A percentile compares a stretch with the other conserved stretches of the same genome.
Conservation (phyloP, 78 protist genomes). For the Dictyostelium capitatum region DNA sequence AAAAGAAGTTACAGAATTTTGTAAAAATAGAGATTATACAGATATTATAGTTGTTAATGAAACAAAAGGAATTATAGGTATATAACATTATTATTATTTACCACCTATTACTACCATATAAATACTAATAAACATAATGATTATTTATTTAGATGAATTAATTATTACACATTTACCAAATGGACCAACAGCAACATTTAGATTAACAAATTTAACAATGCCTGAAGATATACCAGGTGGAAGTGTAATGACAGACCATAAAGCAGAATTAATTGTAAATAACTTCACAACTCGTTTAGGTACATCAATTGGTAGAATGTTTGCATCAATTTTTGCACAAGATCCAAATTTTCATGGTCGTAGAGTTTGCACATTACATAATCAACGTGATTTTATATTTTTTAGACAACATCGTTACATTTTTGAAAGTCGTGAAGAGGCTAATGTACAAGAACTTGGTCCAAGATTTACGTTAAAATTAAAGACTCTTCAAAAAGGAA, state of each 20-base stretch:
- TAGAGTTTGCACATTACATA: conserved; percentile 97
- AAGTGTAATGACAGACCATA: conserved; percentile 49
- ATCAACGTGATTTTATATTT: conserved; percentile 99
- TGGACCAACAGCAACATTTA: conserved; percentile 98
- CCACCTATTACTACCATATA: no score
- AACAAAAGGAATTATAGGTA: conserved; percentile 57
- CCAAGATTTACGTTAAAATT: conserved; percentile 98
- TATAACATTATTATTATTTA: not conserved
- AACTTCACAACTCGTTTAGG: conserved; percentile 98
- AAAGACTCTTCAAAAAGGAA: conserved; percentile 94
- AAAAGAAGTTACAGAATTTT: conserved; percentile 90
- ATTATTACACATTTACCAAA: conserved; percentile 95
- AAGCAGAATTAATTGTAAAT: conserved; percentile 95
- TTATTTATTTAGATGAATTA: conserved; percentile 72
- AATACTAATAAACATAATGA: no score
- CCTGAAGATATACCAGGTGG: conserved; percentile 83
- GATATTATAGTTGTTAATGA: conserved; percentile 95
- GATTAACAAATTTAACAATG: conserved; percentile 79
- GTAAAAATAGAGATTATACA: conserved; percentile 93
- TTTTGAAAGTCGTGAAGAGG: conserved; percentile 67
- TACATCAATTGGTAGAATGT: conserved; percentile 91
- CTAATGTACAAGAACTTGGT: conserved; percentile 97
- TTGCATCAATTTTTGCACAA: conserved; percentile 94
- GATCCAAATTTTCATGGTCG: conserved; percentile 94
- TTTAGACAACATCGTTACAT: conserved; percentile 96